Evolutionary conservation across 208 protist species (phyloP), one percentile per base, ranked within the genome.

Genomic region (Trypanosoma brucei): DNA sequence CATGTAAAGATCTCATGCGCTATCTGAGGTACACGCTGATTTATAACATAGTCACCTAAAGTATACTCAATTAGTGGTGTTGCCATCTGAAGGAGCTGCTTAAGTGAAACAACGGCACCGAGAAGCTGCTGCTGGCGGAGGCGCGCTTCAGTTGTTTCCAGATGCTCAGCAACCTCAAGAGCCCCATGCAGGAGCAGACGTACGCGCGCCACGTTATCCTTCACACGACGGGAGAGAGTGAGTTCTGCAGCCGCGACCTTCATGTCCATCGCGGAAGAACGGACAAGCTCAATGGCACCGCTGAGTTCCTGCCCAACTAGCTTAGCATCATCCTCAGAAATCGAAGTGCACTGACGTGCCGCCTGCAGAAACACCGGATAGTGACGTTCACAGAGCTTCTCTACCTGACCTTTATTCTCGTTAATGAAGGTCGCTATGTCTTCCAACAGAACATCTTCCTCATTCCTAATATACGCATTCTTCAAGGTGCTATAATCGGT

Each of bases 301-400:
- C 83, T 83, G 14, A 96, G 82, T 64, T 96, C 86, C 75, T 90
- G 79, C 30, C 85, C 81, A 48, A 96, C 87, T 11, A 92, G 65
- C 62, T 91, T 71, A 30, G 90, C 90, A 58, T 93, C 90, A 22
- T 79, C 50, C 62, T 84, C 83, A 2, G 86, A 92, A 70, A 96
- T 93, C 65, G 67, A 65, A 34, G 90, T 72, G 70, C 90, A 96
- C 75, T 93, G 83, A 56, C 91, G 78, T 0, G 86, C 76, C 14
- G 85, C 86, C 70, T 93, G 80, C 53, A 93, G 78, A 59, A 96
- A 89, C 33, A 81, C 83, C 13, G 86, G 82, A 74, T 96, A 93
- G 79, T 96, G 83, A 39, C 88, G 78, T 73, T 86, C 73, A 60
- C 90, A 96, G 33, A 96, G 62, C 54, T 76, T 75, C 75, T 92